Evolutionary conservation across 2,329 filamentous ascomycete species (phyloP).

Genomic region (Decorospora gaudefroyi): DNA sequence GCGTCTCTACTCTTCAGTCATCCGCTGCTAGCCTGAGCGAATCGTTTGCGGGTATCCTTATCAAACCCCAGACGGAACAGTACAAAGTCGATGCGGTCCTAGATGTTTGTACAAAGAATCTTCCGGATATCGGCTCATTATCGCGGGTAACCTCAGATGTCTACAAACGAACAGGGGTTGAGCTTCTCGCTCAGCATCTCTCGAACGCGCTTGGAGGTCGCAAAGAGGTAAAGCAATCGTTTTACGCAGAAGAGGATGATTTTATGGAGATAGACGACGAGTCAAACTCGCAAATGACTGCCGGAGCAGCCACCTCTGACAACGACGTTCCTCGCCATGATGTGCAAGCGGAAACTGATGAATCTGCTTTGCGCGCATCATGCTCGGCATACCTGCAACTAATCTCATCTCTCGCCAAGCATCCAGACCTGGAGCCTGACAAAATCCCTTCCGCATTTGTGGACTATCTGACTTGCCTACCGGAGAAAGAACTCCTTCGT

Average conservation of each 20-base stretch:
- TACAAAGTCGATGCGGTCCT: constrained; percentile 52
- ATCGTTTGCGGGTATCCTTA: constrained; percentile 43
- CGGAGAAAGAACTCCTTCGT: constrained; percentile 38
- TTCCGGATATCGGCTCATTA: constrained; percentile 36
- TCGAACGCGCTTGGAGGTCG: constrained; percentile 39
- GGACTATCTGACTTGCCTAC: constrained; percentile 32
- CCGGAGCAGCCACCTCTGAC: constrained; percentile 46
- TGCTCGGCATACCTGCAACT: constrained; percentile 38
- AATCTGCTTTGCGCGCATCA: constrained; percentile 37
- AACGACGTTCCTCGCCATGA: constrained; percentile 55
- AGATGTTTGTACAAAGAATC: constrained; percentile 40
- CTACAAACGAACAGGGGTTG: constrained; percentile 41
- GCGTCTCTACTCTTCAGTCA: constrained; percentile 27
- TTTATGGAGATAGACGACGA: constrained; percentile 70
- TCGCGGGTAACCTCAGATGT: constrained; percentile 14
- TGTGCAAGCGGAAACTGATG: constrained; percentile 33
- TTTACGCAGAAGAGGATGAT: constrained; percentile 52
- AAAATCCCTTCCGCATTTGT: constrained; percentile 36
- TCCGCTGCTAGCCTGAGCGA: constrained; percentile 31
- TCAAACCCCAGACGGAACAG: constrained; percentile 47
- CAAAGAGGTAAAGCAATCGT: constrained; percentile 39
- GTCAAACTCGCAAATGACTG: constrained; percentile 64
- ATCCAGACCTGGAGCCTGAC: constrained; percentile 11
- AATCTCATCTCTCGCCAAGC: constrained; percentile 27
- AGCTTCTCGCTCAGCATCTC: constrained; percentile 39